A percentile compares a stretch with the other conserved stretches of the same genome.
phyloP scores from a whole-genome alignment of 352 stramenopile species.

The Globisporangium uncinulatum region DNA sequence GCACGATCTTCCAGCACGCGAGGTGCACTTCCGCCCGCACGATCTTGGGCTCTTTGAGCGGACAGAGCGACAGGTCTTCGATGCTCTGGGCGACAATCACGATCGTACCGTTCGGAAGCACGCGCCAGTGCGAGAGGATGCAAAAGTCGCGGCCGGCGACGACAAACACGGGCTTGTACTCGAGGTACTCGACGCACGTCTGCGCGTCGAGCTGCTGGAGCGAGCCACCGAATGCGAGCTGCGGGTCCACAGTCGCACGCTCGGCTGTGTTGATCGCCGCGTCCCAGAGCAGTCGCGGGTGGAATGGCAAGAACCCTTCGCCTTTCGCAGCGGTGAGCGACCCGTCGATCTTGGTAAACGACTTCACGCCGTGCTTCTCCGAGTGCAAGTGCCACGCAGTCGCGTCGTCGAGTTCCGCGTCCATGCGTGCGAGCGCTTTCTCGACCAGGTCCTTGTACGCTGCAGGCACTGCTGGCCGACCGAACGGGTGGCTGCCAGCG shows the following conservation, averaged over 20 bases:
- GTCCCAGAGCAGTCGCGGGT: slow-evolving; percentile 48
- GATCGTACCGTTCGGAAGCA: slow-evolving; percentile 54
- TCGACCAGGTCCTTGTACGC: slow-evolving; percentile 56
- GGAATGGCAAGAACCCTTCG: slow-evolving; percentile 41
- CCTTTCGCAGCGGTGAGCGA: slow-evolving; percentile 58
- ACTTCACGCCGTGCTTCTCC: slow-evolving; percentile 64
- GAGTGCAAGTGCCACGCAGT: slow-evolving; percentile 58
- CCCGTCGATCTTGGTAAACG: slow-evolving; percentile 61
- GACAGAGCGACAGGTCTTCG: slow-evolving; percentile 45
- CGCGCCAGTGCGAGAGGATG: slow-evolving; percentile 65
- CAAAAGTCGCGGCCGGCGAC: slow-evolving; percentile 71
- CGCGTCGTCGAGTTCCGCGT: slow-evolving; percentile 52
- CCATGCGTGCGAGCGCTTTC: slow-evolving; percentile 48
- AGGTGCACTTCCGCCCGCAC: slow-evolving; percentile 64
- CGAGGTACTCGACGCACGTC: slow-evolving; percentile 63
- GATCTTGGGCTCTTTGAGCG: slow-evolving; percentile 63
- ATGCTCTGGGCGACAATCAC: slow-evolving; percentile 66
- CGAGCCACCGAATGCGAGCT: slow-evolving; percentile 39
- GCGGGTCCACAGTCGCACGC: slow-evolving; percentile 50
- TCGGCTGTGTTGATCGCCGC: slow-evolving; percentile 39
- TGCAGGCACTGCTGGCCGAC: slow-evolving; percentile 32
- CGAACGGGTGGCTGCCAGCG: slow-evolving; percentile 17
- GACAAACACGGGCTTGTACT: slow-evolving; percentile 77
- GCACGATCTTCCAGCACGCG: slow-evolving; percentile 59
- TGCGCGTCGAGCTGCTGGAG: slow-evolving; percentile 44